Percentiles rank a stretch among this genome's conserved stretches.
phyloP scores from a whole-genome alignment of 2,329 filamentous ascomycete genomes.

The Sclerotinia subarctica region DNA sequence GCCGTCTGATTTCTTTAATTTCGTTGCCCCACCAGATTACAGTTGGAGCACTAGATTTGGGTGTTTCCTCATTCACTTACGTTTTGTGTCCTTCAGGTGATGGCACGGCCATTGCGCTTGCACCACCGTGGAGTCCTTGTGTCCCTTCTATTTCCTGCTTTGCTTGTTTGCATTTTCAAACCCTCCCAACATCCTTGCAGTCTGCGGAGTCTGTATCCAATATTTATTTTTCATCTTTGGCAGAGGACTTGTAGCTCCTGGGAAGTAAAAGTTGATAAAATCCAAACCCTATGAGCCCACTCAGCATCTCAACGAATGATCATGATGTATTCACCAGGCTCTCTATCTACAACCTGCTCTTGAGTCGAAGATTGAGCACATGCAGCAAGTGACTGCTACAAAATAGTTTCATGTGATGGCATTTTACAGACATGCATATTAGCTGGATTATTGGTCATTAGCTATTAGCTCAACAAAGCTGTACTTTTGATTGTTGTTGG shows the following conservation, averaged over 20 bases:
- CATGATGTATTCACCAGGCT: neutral
- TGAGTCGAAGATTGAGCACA: neutral
- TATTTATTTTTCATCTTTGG: neutral
- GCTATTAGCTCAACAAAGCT: neutral
- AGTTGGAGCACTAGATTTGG: neutral
- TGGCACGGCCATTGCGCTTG: neutral
- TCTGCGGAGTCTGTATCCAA: constrained; percentile 5
- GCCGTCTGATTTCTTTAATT: neutral
- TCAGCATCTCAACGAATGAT: neutral
- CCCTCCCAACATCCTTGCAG: neutral
- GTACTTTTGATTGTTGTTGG: neutral
- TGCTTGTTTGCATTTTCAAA: neutral
- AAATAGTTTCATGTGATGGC: neutral
- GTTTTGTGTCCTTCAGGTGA: neutral
- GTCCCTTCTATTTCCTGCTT: neutral
- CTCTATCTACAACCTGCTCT: neutral
- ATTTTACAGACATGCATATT: neutral
- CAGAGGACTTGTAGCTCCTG: neutral
- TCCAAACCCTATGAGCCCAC: neutral
- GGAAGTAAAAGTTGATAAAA: neutral
- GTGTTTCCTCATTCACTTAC: neutral
- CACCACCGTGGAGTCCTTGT: neutral
- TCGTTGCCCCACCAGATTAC: neutral
- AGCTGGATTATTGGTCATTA: neutral
- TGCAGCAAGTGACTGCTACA: neutral